Evolutionary conservation across 768 basidiomycete genomes (phyloP).

Genomic region (Russula sp.): DNA sequence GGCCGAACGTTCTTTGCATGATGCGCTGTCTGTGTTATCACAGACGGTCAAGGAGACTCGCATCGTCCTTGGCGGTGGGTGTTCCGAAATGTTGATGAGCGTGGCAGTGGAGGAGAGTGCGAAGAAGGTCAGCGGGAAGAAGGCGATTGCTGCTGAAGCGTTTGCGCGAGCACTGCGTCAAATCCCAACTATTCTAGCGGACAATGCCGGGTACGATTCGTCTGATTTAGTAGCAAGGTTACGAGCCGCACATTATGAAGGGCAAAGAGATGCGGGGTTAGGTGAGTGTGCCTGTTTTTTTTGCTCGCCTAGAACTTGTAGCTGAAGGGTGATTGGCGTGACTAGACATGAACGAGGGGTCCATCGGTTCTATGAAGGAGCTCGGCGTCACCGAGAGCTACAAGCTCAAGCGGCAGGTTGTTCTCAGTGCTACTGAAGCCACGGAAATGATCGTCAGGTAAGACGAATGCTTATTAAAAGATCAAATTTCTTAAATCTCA

Average conservation of each 20-base stretch:
- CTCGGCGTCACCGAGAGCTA: slow-evolving; percentile 94
- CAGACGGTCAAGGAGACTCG: slow-evolving; percentile 98
- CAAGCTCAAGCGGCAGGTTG: slow-evolving; percentile 94
- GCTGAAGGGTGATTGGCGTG: background rate
- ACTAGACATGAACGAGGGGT: slow-evolving; percentile 82
- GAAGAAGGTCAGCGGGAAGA: slow-evolving; percentile 82
- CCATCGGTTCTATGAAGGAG: slow-evolving; percentile 79
- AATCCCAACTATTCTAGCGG: slow-evolving; percentile 94
- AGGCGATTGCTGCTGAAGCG: slow-evolving; percentile 90
- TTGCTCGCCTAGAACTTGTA: background rate
- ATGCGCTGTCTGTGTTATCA: slow-evolving; percentile 93
- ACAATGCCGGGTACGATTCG: slow-evolving; percentile 98
- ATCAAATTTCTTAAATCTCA: background rate
- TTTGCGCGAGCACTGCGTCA: slow-evolving; percentile 85
- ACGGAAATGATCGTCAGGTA: slow-evolving; percentile 98
- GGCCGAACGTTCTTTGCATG: slow-evolving; percentile 94
- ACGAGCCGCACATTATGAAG: slow-evolving; percentile 91
- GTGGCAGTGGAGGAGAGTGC: slow-evolving; percentile 89
- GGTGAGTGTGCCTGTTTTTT: slow-evolving; percentile 41
- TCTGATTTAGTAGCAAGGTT: slow-evolving; percentile 86
- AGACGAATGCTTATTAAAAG: slow-evolving; percentile 22
- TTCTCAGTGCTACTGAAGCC: slow-evolving; percentile 90
- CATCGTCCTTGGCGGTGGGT: slow-evolving; percentile 91
- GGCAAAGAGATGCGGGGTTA: slow-evolving; percentile 76
- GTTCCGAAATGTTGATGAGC: slow-evolving; percentile 97